phyloP scores from a whole-genome alignment of 176 grass and related monocot species.

The Guadua angustifolia region DNA sequence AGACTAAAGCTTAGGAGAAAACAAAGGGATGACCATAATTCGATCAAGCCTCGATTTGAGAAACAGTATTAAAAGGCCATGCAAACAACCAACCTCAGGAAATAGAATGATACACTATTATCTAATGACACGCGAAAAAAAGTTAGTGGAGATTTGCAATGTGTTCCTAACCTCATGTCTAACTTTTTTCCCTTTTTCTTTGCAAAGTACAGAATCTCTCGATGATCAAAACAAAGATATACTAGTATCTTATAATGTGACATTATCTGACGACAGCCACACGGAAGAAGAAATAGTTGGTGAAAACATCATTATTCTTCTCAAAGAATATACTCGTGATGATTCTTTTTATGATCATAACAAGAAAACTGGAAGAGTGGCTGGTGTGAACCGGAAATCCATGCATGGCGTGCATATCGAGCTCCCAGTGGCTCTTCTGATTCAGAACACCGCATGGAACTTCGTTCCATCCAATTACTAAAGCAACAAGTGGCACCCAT shows the following conservation, averaged over 20 bases:
- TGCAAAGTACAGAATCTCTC: background rate
- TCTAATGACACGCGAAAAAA: background rate
- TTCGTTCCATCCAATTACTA: constrained; percentile 31
- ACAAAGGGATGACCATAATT: background rate
- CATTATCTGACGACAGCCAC: background rate
- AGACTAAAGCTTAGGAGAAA: background rate
- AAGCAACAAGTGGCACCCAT: background rate
- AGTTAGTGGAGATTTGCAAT: background rate
- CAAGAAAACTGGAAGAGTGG: background rate
- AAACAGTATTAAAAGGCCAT: background rate
- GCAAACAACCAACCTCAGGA: background rate
- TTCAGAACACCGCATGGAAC: constrained; percentile 34
- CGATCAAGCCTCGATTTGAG: background rate
- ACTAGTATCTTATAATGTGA: background rate
- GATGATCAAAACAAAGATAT: background rate
- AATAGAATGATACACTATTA: background rate
- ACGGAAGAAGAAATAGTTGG: background rate
- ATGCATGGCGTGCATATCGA: background rate
- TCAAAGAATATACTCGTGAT: background rate
- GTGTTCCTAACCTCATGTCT: background rate
- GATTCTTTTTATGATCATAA: background rate
- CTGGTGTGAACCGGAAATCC: constrained; percentile 16
- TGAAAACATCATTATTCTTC: background rate
- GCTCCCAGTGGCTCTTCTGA: constrained; percentile 18
- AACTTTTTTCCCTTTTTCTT: background rate